Base-by-base conservation (phyloP, 306 rosid genomes). In the Trifolium fragiferum region DNA sequence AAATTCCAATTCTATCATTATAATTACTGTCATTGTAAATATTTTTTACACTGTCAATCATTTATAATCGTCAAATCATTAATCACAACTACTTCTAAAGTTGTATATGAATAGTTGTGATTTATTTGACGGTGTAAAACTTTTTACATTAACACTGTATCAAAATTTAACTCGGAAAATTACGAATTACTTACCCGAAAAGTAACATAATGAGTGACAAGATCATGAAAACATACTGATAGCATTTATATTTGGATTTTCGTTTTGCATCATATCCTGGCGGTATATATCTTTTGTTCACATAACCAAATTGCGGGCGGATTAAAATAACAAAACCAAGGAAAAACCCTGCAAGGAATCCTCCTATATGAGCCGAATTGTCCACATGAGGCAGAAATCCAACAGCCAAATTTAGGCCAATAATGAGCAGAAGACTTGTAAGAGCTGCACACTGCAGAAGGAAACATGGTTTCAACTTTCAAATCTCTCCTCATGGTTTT, bases 321-420 rank as follows among this genome's bases (percentile, higher is more conserved):
- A 92, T 84, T 9, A 95, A 21, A 62, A 90, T 81, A 67, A 87
- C 27, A 74, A 95, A 95, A 27, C 99, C 96, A 1, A 92, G 89
- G 73, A 95, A 85, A 81, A 85, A 84, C 10, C 99, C 99, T 0
- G 90, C 40, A 0, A 92, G 61, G 75, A 95, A 92, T 35, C 99
- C 96, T 78, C 99, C 99, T 10, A 92, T 74, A 70, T 95, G 99
- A 41, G 99, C 99, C 46, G 98, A 90, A 75, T 82, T 90, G 85
- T 95, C 97, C 71, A 92, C 98, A 4, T 58, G 81, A 10, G 99
- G 99, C 19, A 92, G 70, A 66, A 95, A 89, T 27, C 99, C 99
- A n/a, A 90, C 77, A 2, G 93, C 90, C 87, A 92, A 67, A 78
- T 95, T 95, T 51, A 89, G 30, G 74, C 51, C 83, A 71, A 95